Evolutionary conservation across 2,329 filamentous ascomycete genomes (phyloP), one percentile per base, ranked within the genome.

Genomic region (Huntiella omanensis): DNA sequence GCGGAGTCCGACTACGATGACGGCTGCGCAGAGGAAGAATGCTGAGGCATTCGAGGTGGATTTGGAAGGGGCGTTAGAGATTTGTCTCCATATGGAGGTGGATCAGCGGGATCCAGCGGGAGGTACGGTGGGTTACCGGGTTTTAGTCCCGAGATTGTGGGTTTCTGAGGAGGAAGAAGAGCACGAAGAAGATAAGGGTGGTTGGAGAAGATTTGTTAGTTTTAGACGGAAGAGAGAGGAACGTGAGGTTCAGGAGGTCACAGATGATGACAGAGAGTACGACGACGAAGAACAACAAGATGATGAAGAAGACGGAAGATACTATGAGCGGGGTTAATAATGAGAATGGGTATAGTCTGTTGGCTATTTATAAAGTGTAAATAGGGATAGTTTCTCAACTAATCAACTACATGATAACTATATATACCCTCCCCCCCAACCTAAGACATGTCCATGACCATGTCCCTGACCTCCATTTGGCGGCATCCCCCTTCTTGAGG

Each of bases 71-170:
- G 86, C 85, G 0, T 66, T 98, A 7, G 86, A 95, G 53, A 79
- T 98, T 33, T 82, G 77, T 43, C 63, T 98, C 38, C 94, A 95
- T 55, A 77, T 94, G 51, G 91, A 98, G 62, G 76, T 95, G 51
- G 86, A 80, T 55, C 73, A 83, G 39, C 77, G 75, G 52, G 86
- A 98, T 55, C 88, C 91, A 1, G 72, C 82, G 0, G 92, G 91
- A 11, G 85, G 84, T 52, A 98, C 91, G 0, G 74, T 77, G 43
- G 84, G 86, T 6, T 98, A 98, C 59, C 71, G 85, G 35, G 64
- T 98, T 4, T 70, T 96, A 1, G 79, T 98, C 4, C 91, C 92
- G 8, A 75, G 77, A 45, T 64, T 98, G 44, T 71, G 69, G 61
- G 78, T 77, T 48, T 68, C 73, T 2, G 63, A 64, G 45, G 40